These are phyloP conservation scores for Acanthamoeba royreba DNA, from an alignment of 208 protist genomes.

Conservation along the genomic window DNA sequence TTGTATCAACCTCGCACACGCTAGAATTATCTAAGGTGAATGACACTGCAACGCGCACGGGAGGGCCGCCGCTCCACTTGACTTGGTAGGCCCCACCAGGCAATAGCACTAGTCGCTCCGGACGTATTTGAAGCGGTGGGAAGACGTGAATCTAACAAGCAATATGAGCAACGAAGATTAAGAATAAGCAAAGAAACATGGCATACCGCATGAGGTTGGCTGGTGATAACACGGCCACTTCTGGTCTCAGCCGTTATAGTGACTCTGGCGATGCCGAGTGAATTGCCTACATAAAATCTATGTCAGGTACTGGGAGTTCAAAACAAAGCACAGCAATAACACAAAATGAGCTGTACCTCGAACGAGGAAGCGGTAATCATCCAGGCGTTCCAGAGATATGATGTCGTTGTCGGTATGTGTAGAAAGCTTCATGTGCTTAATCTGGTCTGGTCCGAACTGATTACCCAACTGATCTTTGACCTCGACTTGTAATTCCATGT, in stretches of 20 bases:
- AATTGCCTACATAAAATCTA: neutral
- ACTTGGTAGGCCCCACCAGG: conserved; percentile 23
- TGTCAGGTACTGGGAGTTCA: neutral
- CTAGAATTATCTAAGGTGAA: conserved; percentile 5
- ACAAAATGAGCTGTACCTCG: neutral
- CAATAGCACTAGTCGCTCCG: neutral
- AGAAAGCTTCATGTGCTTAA: neutral
- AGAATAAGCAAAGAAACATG: neutral
- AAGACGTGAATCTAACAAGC: conserved; percentile 30
- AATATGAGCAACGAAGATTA: neutral
- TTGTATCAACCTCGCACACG: conserved; percentile 7
- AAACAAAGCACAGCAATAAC: neutral
- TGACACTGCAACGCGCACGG: conserved; percentile 4
- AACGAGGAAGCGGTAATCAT: neutral
- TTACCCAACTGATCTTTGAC: neutral
- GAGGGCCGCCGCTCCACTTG: conserved; percentile 39
- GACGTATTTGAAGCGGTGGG: neutral
- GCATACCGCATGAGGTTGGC: neutral
- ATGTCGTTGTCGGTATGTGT: neutral
- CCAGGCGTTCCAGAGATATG: neutral
- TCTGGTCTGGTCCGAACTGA: neutral
- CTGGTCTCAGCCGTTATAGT: conserved; percentile 4
- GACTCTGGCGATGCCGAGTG: neutral
- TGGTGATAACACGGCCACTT: neutral
- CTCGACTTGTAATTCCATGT: conserved; percentile 27